Percentiles rank a stretch among this genome's conserved stretches.
phyloP scores from a whole-genome alignment of 2,329 filamentous ascomycete genomes.

The Aureobasidium zeae region DNA sequence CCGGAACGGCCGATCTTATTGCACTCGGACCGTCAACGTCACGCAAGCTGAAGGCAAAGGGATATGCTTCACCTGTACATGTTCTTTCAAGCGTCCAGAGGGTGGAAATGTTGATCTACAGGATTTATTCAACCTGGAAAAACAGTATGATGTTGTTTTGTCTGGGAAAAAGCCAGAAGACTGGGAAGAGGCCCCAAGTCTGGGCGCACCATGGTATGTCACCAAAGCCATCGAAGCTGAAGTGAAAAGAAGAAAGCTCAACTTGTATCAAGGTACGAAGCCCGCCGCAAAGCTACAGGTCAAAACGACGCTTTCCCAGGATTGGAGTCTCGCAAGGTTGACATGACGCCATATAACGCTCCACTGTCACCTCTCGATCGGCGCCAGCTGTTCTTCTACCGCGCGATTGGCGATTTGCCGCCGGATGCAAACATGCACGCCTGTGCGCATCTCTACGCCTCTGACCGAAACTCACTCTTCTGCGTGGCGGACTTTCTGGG shows the following conservation, averaged over 20 bases:
- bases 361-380: conserved; percentile 29
- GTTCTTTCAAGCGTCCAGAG: conserved; percentile 44
- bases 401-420: conserved; percentile 32
- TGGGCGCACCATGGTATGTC: conserved; percentile 30
- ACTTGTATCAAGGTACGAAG: conserved; percentile 18
- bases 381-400: conserved; percentile 38
- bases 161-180: conserved; percentile 26
- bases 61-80: conserved; percentile 44
- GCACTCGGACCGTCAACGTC: conserved; percentile 44
- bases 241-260: too few relatives aligned
- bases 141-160: conserved; percentile 29
- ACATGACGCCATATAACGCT: conserved; percentile 43
- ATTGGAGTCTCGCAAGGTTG: conserved; percentile 42
- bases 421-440: conserved; percentile 45
- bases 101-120: conserved; percentile 27
- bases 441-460: conserved; percentile 49
- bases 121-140: conserved; percentile 28
- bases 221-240: neutral
- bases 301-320: conserved; percentile 35
- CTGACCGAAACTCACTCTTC: conserved; percentile 47
- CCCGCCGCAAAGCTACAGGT: conserved; percentile 27
- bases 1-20: conserved; percentile 44
- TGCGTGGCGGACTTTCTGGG: conserved; percentile 43
- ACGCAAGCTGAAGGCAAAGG: conserved; percentile 38
- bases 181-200: conserved; percentile 28